These are phyloP conservation scores for Saccharomyces uvarum DNA, from an alignment of 1,139 yeast genomes.

Conservation along the genomic window DNA sequence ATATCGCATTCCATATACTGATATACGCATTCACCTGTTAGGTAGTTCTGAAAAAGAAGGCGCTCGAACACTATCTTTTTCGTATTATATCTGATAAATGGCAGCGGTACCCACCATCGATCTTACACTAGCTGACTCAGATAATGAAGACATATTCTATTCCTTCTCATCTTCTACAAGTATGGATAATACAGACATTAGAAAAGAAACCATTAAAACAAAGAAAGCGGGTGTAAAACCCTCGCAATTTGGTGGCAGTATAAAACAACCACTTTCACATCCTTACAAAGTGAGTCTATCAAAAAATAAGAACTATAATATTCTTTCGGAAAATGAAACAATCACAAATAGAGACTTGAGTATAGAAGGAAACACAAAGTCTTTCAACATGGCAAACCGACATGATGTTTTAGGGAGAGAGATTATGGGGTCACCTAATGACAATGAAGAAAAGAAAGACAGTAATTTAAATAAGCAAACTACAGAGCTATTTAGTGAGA, in stretches of 20 bases:
- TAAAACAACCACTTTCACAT: not conserved
- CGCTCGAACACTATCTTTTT: not conserved
- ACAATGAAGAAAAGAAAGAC: not conserved
- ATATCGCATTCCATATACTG: not conserved
- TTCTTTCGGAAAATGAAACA: not conserved
- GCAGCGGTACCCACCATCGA: slow-evolving; percentile 16
- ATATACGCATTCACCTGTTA: not conserved
- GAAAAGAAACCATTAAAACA: not conserved
- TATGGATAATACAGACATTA: slow-evolving; percentile 1
- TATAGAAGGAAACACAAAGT: not conserved
- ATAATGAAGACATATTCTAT: slow-evolving; percentile 4
- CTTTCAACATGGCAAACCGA: not conserved
- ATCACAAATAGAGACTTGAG: not conserved
- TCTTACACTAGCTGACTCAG: slow-evolving; percentile 18
- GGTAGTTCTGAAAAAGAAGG: not conserved
- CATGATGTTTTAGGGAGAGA: no score
- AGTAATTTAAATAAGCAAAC: not conserved
- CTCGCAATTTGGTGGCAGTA: not conserved
- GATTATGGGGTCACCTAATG: not conserved
- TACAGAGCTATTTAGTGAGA: not conserved
- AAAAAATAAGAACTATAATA: not conserved
- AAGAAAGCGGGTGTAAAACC: no score
- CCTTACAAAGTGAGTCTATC: not conserved
- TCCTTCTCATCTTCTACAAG: slow-evolving; percentile 2
- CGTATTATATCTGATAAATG: slow-evolving; percentile 1